These are phyloP conservation scores for Nicotiana knightiana DNA, from an alignment of 257 asterid genomes.

Conservation along the genomic window DNA sequence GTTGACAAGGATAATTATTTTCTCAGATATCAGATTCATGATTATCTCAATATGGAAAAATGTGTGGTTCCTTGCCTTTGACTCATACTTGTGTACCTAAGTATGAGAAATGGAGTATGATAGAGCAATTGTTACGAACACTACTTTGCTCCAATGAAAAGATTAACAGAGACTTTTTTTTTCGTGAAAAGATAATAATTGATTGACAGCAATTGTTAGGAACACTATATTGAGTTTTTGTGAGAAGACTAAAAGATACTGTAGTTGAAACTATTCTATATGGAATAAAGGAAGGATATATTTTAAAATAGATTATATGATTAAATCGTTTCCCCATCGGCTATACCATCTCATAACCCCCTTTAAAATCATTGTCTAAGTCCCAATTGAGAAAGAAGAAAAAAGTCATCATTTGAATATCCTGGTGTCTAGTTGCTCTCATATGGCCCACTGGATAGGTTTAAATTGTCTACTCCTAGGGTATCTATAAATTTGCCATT, in stretches of 20 bases:
- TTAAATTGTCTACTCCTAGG: not conserved
- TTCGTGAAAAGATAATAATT: no score
- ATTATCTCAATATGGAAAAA: not conserved
- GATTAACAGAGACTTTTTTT: no score
- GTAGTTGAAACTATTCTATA: not conserved
- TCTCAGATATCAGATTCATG: not conserved
- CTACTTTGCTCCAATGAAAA: not conserved
- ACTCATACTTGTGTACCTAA: not conserved
- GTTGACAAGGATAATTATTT: not conserved
- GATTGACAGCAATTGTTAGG: not conserved
- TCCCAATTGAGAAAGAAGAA: not conserved
- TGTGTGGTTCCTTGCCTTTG: not conserved
- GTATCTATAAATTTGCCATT: not conserved
- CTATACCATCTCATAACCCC: not conserved
- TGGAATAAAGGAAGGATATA: not conserved
- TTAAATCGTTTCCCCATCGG: not conserved
- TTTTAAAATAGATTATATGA: not conserved
- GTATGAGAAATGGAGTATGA: not conserved
- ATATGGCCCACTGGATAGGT: not conserved
- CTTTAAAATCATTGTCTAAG: not conserved
- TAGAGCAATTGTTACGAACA: not conserved
- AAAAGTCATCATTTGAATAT: not conserved
- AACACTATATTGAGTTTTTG: not conserved
- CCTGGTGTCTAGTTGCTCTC: not conserved
- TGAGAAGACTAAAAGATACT: not conserved